A percentile compares a stretch with the other conserved stretches of the same genome.
Conservation (phyloP, 148 eudicot genomes). For the Camellia sinensis region DNA sequence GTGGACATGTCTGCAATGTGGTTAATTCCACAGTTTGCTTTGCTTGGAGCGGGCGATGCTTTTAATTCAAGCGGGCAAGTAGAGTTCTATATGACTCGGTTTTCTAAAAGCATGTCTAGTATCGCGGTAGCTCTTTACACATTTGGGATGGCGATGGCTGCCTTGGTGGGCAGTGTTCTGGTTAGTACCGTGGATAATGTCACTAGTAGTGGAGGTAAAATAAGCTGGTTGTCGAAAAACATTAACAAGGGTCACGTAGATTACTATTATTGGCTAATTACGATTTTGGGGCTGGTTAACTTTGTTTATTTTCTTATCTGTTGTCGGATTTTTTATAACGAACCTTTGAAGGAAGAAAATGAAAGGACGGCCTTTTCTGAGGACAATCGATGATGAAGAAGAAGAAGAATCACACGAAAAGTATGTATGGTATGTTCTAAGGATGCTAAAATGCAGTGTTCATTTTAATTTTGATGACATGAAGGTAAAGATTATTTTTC, state of each 20-base stretch:
- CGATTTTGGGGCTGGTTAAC: constrained; percentile 1
- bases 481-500: too few relatives aligned
- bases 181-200: background rate
- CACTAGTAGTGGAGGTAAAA: constrained; percentile 9
- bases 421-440: too few relatives aligned
- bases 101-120: constrained; percentile 8
- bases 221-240: constrained; percentile 20
- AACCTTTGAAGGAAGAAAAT: background rate
- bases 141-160: background rate
- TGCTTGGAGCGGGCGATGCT: constrained; percentile 8
- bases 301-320: constrained; percentile 10
- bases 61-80: background rate
- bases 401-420: too few relatives aligned
- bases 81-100: background rate
- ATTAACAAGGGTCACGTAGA: constrained; percentile 31
- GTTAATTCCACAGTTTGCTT: constrained; percentile 6
- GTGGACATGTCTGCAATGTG: constrained; percentile 16
- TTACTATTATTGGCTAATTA: constrained; percentile 27
- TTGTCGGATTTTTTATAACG: constrained; percentile 10
- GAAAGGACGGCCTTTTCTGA: too few relatives aligned
- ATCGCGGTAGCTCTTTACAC: constrained; percentile 5
- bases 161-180: background rate
- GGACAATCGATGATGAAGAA: too few relatives aligned
- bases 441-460: too few relatives aligned
- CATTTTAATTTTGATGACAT: too few relatives aligned